phyloP scores from a whole-genome alignment of 768 basidiomycete genomes.

The Tricholoma furcatifolium region DNA sequence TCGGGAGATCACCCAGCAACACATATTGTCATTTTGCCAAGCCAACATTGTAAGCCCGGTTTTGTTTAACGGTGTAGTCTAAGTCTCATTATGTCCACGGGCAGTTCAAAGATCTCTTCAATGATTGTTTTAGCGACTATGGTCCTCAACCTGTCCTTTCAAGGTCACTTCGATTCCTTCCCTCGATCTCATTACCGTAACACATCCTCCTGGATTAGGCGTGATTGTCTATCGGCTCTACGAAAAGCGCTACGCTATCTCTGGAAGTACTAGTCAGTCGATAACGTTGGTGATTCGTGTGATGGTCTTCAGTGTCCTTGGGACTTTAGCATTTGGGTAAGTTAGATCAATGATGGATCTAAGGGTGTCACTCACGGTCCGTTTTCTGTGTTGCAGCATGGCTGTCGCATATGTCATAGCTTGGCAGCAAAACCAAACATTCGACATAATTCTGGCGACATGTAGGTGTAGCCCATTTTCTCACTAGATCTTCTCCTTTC shows the following conservation, averaged over 20 bases:
- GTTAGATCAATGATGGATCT: background rate
- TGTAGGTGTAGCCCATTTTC: constrained; percentile 8
- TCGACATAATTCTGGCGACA: constrained; percentile 25
- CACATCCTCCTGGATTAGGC: constrained; percentile 8
- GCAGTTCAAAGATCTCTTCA: constrained; percentile 27
- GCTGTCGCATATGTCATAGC: constrained; percentile 22
- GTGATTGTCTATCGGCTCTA: constrained; percentile 24
- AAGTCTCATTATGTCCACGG: background rate
- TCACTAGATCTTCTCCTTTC: background rate
- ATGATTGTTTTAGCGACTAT: constrained; percentile 20
- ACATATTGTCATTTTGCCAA: constrained; percentile 29
- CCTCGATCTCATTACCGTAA: background rate
- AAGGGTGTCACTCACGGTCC: background rate
- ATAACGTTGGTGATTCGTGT: constrained; percentile 27
- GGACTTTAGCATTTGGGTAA: constrained; percentile 25
- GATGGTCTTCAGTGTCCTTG: constrained; percentile 28
- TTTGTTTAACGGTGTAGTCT: background rate
- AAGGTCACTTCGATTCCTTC: constrained; percentile 15
- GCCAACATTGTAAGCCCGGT: constrained; percentile 15
- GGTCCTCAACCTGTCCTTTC: constrained; percentile 19
- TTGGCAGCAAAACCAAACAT: constrained; percentile 18
- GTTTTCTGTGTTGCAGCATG: constrained; percentile 10
- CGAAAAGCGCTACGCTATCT: constrained; percentile 17
- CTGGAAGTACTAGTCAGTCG: constrained; percentile 13
- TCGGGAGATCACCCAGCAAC: constrained; percentile 24